Percentiles rank a stretch among this genome's conserved stretches.
Evolutionary conservation across 2,329 filamentous ascomycete genomes (phyloP).

Genomic region (Stemphylium beticola): DNA sequence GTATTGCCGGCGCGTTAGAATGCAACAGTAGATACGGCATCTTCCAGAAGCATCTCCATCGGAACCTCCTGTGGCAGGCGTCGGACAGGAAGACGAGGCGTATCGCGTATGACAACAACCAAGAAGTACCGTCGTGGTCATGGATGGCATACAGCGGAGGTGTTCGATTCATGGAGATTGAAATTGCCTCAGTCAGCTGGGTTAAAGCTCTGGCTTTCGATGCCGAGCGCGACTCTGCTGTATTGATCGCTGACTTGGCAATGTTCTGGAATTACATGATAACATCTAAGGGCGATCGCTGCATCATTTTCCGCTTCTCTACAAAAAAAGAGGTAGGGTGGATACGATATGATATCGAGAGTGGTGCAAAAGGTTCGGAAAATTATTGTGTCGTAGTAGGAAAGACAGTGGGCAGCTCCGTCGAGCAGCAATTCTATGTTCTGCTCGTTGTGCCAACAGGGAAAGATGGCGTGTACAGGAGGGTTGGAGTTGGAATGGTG

Average conservation of each 20-base stretch:
- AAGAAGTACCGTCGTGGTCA: slow-evolving; percentile 23
- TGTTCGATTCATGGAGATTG: not conserved
- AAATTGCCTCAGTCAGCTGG: not conserved
- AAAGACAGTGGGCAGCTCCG: not conserved
- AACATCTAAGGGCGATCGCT: not conserved
- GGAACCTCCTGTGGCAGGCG: no score
- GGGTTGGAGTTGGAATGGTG: not conserved
- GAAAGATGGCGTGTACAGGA: not conserved
- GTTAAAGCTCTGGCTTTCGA: not conserved
- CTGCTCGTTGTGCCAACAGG: not conserved
- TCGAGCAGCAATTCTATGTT: not conserved
- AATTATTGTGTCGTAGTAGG: not conserved
- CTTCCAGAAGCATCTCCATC: no score
- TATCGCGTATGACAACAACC: no score
- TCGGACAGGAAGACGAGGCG: no score
- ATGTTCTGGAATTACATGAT: not conserved
- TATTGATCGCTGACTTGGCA: not conserved
- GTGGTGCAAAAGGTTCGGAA: not conserved
- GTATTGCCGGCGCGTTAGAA: no score
- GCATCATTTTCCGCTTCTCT: not conserved
- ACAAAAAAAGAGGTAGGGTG: not conserved
- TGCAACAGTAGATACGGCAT: no score
- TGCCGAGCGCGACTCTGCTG: not conserved
- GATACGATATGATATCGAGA: not conserved
- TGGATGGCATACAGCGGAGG: not conserved